Conservation (phyloP, 257 asterid species). For the Petunia secreta region DNA sequence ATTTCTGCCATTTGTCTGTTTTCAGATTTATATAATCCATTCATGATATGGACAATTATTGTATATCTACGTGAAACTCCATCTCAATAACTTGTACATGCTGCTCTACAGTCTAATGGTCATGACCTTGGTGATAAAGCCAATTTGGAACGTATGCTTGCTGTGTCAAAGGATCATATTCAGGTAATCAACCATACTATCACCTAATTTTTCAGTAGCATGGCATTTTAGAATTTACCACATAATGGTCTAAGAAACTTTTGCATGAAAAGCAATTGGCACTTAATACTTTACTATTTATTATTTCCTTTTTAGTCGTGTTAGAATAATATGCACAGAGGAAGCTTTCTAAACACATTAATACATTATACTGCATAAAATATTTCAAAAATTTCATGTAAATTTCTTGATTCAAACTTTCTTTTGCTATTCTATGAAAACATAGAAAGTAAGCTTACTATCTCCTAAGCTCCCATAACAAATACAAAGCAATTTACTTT, state of each 20-base stretch:
- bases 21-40: neutral
- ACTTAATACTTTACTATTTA: neutral
- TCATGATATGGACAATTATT: neutral
- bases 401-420: neutral
- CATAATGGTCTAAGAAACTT: neutral
- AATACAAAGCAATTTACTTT: too few species aligned
- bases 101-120: constrained; percentile 69
- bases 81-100: constrained; percentile 24
- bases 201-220: neutral
- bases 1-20: neutral
- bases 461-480: too few species aligned
- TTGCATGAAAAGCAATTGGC: neutral
- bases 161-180: constrained; percentile 81
- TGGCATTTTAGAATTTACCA: neutral
- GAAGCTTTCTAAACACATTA: neutral
- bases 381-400: neutral
- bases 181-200: constrained; percentile 52
- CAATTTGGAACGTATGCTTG: constrained; percentile 57
- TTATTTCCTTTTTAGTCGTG: neutral
- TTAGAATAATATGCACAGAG: neutral
- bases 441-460: neutral
- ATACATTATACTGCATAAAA: neutral
- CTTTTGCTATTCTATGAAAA: neutral
- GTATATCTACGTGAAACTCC: neutral
- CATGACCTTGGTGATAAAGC: constrained; percentile 75